phyloP scores from a whole-genome alignment of 2,329 filamentous ascomycete species.

The Colletotrichum musae region DNA sequence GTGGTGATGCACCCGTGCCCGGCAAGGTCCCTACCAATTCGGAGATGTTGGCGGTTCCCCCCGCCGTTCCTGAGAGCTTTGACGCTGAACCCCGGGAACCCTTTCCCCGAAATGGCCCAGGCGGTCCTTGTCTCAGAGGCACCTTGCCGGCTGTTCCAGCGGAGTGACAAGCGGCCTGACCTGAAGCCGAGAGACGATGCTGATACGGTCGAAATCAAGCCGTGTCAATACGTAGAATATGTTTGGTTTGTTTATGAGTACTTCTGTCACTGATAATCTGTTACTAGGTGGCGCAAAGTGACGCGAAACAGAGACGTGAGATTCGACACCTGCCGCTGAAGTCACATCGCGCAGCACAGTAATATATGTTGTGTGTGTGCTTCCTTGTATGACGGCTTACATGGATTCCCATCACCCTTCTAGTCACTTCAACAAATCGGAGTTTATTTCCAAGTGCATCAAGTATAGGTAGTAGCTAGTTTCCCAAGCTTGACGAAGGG shows the following conservation, averaged over 20 bases:
- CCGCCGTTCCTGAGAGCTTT: conserved; percentile 30
- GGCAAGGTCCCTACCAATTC: background rate
- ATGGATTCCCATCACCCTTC: conserved; percentile 11
- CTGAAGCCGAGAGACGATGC: background rate
- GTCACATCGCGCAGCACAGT: background rate
- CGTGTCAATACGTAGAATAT: background rate
- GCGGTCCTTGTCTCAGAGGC: conserved; percentile 7
- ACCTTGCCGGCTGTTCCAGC: background rate
- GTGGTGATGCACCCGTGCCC: conserved; percentile 14
- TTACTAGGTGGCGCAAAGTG: conserved; percentile 1
- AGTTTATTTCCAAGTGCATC: too few relatives aligned
- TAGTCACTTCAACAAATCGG: too few relatives aligned
- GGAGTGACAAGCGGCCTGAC: background rate
- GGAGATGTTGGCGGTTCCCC: conserved; percentile 6
- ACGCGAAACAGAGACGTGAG: conserved; percentile 7
- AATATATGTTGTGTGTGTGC: background rate
- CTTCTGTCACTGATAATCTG: background rate
- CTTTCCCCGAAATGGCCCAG: conserved; percentile 15
- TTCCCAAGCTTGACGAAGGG: too few relatives aligned
- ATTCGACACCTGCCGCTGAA: conserved; percentile 5
- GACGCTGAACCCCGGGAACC: conserved; percentile 27
- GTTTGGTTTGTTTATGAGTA: conserved; percentile 2
- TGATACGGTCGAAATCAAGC: background rate
- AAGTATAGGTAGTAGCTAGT: background rate
- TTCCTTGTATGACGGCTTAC: conserved; percentile 10